Percentiles rank a stretch among this genome's conserved stretches.
phyloP scores from a whole-genome alignment of 176 grass and related monocot genomes.

The Pontederia paniculata region DNA sequence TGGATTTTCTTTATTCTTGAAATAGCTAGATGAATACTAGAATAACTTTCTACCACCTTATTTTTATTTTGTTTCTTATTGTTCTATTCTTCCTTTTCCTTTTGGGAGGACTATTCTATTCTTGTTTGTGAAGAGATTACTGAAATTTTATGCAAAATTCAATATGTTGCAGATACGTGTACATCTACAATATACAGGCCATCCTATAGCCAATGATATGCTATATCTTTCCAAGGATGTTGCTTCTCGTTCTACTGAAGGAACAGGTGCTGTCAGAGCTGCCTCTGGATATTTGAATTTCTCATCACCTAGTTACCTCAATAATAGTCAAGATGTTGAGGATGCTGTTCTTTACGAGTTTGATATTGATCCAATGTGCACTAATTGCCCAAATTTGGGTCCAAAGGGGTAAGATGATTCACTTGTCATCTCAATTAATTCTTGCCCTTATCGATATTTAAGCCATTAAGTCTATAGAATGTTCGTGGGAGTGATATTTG shows the following conservation, averaged over 20 bases:
- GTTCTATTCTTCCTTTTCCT: no score
- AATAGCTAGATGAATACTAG: no score
- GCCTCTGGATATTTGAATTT: slow-evolving; percentile 4
- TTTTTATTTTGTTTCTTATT: no score
- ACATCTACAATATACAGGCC: slow-evolving; percentile 74
- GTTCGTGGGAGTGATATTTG: no score
- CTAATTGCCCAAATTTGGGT: slow-evolving; percentile 79
- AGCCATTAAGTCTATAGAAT: no score
- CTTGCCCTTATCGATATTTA: no score
- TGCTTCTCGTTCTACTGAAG: slow-evolving; percentile 39
- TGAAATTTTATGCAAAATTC: background rate
- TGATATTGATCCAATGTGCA: slow-evolving; percentile 63
- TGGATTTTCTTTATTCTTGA: no score
- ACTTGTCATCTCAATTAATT: no score
- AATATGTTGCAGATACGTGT: slow-evolving; percentile 71
- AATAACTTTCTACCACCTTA: no score
- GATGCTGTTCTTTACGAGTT: slow-evolving; percentile 26
- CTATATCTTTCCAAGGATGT: slow-evolving; percentile 57
- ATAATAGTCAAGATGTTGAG: slow-evolving; percentile 12
- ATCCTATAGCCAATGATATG: slow-evolving; percentile 85
- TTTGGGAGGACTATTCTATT: no score
- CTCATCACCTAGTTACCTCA: slow-evolving; percentile 7
- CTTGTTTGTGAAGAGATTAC: no score
- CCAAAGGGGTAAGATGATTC: slow-evolving; percentile 65
- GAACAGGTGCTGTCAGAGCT: slow-evolving; percentile 27